Conservation (phyloP, 371 early-diverging fungal genomes). For the Syncephalastrum contaminatum region DNA sequence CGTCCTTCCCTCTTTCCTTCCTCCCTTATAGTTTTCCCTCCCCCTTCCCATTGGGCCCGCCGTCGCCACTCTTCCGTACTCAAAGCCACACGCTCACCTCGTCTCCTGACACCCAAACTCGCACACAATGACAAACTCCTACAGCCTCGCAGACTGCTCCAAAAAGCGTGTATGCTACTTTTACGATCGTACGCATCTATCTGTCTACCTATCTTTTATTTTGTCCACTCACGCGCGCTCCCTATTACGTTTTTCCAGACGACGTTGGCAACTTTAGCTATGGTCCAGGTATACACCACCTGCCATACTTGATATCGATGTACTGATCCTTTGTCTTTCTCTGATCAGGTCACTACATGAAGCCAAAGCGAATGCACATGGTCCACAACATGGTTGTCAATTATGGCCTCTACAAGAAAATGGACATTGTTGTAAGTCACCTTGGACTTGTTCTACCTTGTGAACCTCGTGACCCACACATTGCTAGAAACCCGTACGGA, state of each 20-base stretch:
- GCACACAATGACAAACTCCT: constrained; percentile 42
- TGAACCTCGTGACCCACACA: constrained; percentile 9
- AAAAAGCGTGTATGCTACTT: constrained; percentile 77
- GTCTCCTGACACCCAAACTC: not conserved
- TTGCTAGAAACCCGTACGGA: constrained; percentile 81
- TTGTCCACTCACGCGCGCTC: not conserved
- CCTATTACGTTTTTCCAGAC: constrained; percentile 40
- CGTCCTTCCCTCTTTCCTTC: not conserved
- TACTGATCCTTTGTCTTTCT: constrained; percentile 1
- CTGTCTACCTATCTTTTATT: not conserved
- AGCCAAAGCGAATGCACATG: constrained; percentile 98
- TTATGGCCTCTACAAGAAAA: constrained; percentile 94
- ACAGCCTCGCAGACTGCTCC: constrained; percentile 47
- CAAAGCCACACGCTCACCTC: not conserved
- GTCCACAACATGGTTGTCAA: constrained; percentile 96
- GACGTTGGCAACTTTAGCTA: constrained; percentile 90
- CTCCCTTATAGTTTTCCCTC: not conserved
- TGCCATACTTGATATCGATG: not conserved
- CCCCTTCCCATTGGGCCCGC: too few species aligned
- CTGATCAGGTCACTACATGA: constrained; percentile 93
- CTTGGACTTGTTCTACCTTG: not conserved
- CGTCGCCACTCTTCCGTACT: not conserved
- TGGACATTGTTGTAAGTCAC: constrained; percentile 79
- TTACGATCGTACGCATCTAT: constrained; percentile 62
- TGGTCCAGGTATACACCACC: constrained; percentile 64